phyloP scores from a whole-genome alignment of 352 stramenopile genomes.

The Blastocystis sp. region DNA sequence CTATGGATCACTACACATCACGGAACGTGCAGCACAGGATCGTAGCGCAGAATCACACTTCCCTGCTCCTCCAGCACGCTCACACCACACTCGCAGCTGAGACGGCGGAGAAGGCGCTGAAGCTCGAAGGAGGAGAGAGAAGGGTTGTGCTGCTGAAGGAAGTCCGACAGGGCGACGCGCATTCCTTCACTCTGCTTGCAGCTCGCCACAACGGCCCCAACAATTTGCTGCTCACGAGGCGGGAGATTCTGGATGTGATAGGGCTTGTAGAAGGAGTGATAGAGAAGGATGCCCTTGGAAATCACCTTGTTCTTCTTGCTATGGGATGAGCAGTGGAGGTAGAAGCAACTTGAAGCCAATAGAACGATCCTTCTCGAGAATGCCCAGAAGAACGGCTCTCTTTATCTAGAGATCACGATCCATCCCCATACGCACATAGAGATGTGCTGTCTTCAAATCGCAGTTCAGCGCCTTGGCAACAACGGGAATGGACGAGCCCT shows the following conservation, averaged over 20 bases:
- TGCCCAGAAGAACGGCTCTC: not conserved
- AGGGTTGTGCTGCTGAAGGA: not conserved
- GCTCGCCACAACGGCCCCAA: not conserved
- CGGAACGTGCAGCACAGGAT: not conserved
- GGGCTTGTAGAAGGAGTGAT: conserved; percentile 24
- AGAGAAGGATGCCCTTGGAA: conserved; percentile 20
- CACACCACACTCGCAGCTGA: not conserved
- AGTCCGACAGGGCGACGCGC: not conserved
- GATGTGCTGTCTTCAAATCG: conserved; percentile 54
- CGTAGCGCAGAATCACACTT: not conserved
- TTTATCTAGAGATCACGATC: conserved; percentile 2
- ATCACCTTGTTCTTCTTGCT: conserved; percentile 2
- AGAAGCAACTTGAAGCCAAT: not conserved
- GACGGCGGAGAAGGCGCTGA: not conserved
- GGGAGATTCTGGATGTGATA: not conserved
- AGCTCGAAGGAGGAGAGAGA: not conserved
- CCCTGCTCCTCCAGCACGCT: not conserved
- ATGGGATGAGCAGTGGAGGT: not conserved
- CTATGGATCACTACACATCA: not conserved
- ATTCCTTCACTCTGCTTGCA: not conserved
- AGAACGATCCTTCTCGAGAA: conserved; percentile 42
- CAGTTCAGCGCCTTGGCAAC: not conserved
- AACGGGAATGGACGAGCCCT: not conserved
- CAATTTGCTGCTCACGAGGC: not conserved
- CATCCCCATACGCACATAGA: not conserved